These are phyloP conservation scores for Cladosporium austrohemisphaericum DNA, from an alignment of 2,329 filamentous ascomycete genomes.

Conservation along the genomic window DNA sequence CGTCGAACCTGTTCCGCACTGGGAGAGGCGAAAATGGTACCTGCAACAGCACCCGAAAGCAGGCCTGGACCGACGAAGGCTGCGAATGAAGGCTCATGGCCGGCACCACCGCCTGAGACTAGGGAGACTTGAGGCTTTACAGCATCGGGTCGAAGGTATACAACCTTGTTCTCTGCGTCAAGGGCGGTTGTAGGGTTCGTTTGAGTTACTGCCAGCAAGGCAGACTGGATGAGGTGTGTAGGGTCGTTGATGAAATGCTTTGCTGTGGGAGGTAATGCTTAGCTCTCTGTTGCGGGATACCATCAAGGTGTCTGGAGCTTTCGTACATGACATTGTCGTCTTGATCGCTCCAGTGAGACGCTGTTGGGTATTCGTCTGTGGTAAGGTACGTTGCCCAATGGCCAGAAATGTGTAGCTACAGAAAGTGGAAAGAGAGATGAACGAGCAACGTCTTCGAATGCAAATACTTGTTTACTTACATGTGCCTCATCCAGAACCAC, in stretches of 20 bases:
- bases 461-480: too few species aligned
- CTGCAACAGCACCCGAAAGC: slow-evolving; percentile 76
- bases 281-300: background rate
- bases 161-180: slow-evolving; percentile 74
- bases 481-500: too few species aligned
- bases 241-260: slow-evolving; percentile 92
- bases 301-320: background rate
- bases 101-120: slow-evolving; percentile 82
- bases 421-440: too few species aligned
- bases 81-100: slow-evolving; percentile 85
- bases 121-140: slow-evolving; percentile 64
- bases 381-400: too few species aligned
- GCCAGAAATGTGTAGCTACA: too few species aligned
- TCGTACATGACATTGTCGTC: slow-evolving; percentile 10
- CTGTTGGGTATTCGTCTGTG: background rate
- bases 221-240: slow-evolving; percentile 69
- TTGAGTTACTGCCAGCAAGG: slow-evolving; percentile 71
- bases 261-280: slow-evolving; percentile 17
- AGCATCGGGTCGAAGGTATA: slow-evolving; percentile 66
- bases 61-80: slow-evolving; percentile 80
- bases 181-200: slow-evolving; percentile 81
- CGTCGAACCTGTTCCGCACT: slow-evolving; percentile 76
- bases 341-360: background rate
- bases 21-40: slow-evolving; percentile 81
- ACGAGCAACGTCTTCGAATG: too few species aligned